Conservation (phyloP, 75 land plant genomes). For the Ceratopteris richardii region DNA sequence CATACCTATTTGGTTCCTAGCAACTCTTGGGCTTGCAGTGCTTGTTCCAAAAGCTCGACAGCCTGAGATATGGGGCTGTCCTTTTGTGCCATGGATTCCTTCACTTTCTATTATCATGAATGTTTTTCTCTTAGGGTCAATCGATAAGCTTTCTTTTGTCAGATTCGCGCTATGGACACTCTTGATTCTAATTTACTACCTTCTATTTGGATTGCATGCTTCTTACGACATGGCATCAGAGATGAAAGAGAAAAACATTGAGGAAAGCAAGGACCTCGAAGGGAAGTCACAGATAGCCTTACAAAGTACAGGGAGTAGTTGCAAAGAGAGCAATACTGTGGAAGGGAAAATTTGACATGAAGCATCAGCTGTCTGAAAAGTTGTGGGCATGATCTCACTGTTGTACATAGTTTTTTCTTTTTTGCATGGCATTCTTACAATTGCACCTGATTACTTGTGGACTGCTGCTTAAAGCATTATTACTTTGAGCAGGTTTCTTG, state of each 20-base stretch:
- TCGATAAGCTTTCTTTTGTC: constrained; percentile 37
- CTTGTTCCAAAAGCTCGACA: constrained; percentile 30
- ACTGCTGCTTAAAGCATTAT: no score
- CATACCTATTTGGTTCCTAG: constrained; percentile 39
- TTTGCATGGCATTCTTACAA: no score
- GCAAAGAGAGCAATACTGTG: no score
- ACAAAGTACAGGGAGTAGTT: not conserved
- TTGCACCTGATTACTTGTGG: no score
- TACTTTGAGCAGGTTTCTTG: no score
- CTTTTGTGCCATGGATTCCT: constrained; percentile 58
- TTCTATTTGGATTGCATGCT: constrained; percentile 66
- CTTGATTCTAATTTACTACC: constrained; percentile 48
- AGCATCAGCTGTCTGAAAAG: no score
- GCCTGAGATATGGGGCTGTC: constrained; percentile 71
- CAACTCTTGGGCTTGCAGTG: constrained; percentile 35
- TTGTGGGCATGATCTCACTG: no score
- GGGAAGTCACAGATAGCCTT: not conserved
- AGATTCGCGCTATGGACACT: constrained; percentile 56
- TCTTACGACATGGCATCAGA: constrained; percentile 42
- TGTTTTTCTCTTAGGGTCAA: constrained; percentile 43
- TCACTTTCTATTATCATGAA: constrained; percentile 41
- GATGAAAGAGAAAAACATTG: not conserved
- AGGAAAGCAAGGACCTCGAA: not conserved
- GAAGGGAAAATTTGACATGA: no score
- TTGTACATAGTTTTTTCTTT: no score